Conservation (phyloP, 208 protist species). For the Acanthamoeba quina region DNA sequence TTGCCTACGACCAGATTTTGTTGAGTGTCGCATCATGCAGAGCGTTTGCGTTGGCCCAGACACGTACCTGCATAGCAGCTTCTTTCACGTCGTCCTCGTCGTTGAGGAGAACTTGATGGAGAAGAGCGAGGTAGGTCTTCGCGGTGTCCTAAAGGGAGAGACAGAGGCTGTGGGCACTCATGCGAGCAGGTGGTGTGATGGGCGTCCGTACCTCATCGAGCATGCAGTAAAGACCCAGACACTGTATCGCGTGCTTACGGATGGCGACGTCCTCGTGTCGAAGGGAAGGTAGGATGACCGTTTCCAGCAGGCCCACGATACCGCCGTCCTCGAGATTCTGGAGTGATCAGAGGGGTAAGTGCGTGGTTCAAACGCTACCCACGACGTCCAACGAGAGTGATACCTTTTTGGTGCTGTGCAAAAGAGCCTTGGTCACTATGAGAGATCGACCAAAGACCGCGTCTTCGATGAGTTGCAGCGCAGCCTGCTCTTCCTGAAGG, state of each 20-base stretch:
- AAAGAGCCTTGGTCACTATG: background rate
- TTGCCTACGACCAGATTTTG: background rate
- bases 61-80: background rate
- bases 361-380: background rate
- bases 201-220: background rate
- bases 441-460: background rate
- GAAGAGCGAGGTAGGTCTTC: background rate
- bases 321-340: constrained; percentile 43
- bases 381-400: background rate
- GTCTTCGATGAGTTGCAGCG: background rate
- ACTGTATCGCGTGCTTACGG: constrained; percentile 3
- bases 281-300: background rate
- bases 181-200: background rate
- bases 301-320: constrained; percentile 2
- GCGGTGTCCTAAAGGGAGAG: background rate
- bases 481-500: background rate
- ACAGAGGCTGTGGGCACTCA: background rate
- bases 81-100: background rate
- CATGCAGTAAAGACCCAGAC: constrained; percentile 29
- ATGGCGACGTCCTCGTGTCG: constrained; percentile 4
- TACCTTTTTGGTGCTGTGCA: constrained; percentile 16
- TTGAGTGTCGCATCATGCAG: background rate
- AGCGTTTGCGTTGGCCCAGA: background rate
- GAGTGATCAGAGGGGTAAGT: background rate
- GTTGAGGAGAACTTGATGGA: background rate